Evolutionary conservation across 257 asterid genomes (phyloP), one percentile per base, ranked within the genome.

Genomic region (Capsicum pubescens): DNA sequence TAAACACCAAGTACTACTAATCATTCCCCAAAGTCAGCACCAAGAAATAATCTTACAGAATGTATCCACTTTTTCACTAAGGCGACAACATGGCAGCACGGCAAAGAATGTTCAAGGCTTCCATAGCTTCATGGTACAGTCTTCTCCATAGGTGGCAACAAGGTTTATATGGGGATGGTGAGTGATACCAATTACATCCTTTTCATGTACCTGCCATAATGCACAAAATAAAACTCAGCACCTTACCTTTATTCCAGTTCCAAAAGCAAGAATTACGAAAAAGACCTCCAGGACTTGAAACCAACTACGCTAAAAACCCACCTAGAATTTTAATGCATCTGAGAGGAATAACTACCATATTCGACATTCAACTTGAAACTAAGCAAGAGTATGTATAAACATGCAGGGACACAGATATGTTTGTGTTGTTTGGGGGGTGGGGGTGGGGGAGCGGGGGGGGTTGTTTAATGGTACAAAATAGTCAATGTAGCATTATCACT

Each of bases 151-250:
- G 1, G 99, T 92, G 71, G 98, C 97, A 46, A 94, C 84, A 32
- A 95, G 98, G 83, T 95, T 95, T 83, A 92, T 88, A 82, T 93
- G 99, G 83, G 99, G 98, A 88, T 96, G 99, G 91, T 94, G 98
- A 16, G 99, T 87, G 36, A 95, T 81, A 57, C 99, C 99, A 26
- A 95, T 95, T 87, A 92, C 97, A 82, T 95, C 98, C 92, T 95
- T 95, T 88, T 95, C 98, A 67, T 95, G 99, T 67, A 94, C 97
- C 99, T 95, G 91, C 83, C 86, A 83, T 17, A 48, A 72, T 72
- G 55, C 60, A 48, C 48, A 60, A 83, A 66, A 69, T 50, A 64
- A 8, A 35, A 68, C 67, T 36, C 81, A 42, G 60, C 2, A 11
- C 26, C 9, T 52, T 19, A 1, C 63, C 60, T 13, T 76, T 14